phyloP scores from a whole-genome alignment of 768 basidiomycete species.

The Tephrocybe sp. region DNA sequence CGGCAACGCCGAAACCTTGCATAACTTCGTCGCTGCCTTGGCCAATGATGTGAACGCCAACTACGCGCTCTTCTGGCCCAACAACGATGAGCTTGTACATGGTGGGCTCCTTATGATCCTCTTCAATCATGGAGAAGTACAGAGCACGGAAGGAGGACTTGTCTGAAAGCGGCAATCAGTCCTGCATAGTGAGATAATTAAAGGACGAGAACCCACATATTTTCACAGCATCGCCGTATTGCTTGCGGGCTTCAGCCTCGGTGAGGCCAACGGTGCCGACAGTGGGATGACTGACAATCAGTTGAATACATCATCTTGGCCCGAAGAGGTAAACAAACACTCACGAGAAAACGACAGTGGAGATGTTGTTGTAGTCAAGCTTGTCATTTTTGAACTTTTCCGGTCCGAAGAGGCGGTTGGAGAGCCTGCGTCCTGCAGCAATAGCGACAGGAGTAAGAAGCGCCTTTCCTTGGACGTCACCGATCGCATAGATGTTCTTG shows the following conservation, averaged over 20 bases:
- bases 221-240: constrained; percentile 88
- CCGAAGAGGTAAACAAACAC: constrained; percentile 29
- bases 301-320: constrained; percentile 4
- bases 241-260: constrained; percentile 84
- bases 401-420: constrained; percentile 90
- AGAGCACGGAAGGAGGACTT: constrained; percentile 79
- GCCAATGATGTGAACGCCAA: constrained; percentile 95
- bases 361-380: constrained; percentile 85
- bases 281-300: constrained; percentile 74
- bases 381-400: constrained; percentile 86
- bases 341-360: constrained; percentile 96
- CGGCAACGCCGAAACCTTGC: constrained; percentile 96
- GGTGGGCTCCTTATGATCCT: constrained; percentile 93
- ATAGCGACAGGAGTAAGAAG: constrained; percentile 97
- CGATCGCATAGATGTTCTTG: constrained; percentile 74
- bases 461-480: constrained; percentile 92
- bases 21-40: constrained; percentile 89
- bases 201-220: constrained; percentile 63
- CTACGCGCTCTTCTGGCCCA: constrained; percentile 90
- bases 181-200: neutral
- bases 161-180: constrained; percentile 42
- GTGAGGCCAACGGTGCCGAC: constrained; percentile 96
- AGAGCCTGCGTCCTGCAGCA: constrained; percentile 86
- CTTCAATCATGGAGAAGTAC: constrained; percentile 90
- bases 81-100: constrained; percentile 89